Base-by-base conservation (phyloP, 2,329 filamentous ascomycete genomes). In the Bipolaris oryzae region DNA sequence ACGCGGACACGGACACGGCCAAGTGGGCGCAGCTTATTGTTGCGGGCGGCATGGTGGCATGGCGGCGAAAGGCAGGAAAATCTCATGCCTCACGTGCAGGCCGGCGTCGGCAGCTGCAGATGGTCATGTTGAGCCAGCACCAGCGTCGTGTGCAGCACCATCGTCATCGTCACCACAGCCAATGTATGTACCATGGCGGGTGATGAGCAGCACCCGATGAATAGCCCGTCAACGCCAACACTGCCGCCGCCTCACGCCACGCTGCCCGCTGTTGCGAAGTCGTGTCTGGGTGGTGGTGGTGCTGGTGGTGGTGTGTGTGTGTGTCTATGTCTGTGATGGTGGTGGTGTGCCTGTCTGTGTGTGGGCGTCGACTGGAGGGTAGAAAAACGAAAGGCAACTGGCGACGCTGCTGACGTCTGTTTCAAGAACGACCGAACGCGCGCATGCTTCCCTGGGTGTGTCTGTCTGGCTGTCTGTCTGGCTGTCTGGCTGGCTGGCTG, bases 81-180 rank as follows among this genome's bases (percentile, higher is more conserved):
- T 63, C 59, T 62, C 55, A 57, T 51, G 43, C 39, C 61, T 67
- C 65, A 68, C 63, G 65, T 66, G 65, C 61, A 65, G 57, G 35
- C 49, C 49, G 52, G 54, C 50, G 56, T 60, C 53, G 50, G 62
- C 50, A 58, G 59, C 54, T 48, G 45, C 53, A 53, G 39, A 45
- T 50, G 50, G 58, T 46, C 50, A 41, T 56, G 53, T 42, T 52
- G 34, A 46, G 16, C n/a, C n/a, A n/a, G n/a, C n/a, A n/a, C 23
- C 41, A 34, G 50, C 38, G 38, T 25, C 10, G 34, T 51, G 47
- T 43, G 34, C 37, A 13, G 10, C 38, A 21, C 21, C 38, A 41
- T 20, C 38, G 21, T 39, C 35, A 31, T 38, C 21, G 23, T 18
- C 23, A 31, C 18, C 21, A 28, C 34, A 20, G 42, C 16, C 43